Percentiles rank a stretch among this genome's conserved stretches.
Evolutionary conservation across 345 rosid genomes (phyloP).

Genomic region (Streptanthus diversifolius): DNA sequence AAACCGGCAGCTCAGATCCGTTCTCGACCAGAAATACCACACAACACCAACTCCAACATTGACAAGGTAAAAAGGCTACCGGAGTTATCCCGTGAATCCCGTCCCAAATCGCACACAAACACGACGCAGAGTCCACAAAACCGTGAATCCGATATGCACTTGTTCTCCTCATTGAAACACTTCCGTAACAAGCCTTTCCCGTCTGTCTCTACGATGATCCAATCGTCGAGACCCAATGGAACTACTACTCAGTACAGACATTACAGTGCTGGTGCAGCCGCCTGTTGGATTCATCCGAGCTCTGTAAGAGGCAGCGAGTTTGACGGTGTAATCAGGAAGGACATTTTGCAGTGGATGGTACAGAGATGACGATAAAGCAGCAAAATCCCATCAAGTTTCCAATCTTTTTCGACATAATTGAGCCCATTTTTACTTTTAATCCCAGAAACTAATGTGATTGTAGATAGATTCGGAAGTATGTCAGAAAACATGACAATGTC

Average conservation of each 20-base stretch:
- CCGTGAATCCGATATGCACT: conserved; percentile 49
- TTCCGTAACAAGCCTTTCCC: conserved; percentile 55
- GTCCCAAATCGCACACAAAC: conserved; percentile 40
- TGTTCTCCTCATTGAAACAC: conserved; percentile 48
- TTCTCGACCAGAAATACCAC: conserved; percentile 28
- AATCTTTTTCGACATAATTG: neutral
- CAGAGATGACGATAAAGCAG: conserved; percentile 14
- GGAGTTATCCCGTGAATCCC: conserved; percentile 39
- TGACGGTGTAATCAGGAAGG: conserved; percentile 57
- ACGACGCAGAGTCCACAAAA: conserved; percentile 35
- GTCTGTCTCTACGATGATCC: conserved; percentile 58
- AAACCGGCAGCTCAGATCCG: conserved; percentile 94
- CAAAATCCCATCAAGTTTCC: neutral
- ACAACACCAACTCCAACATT: conserved; percentile 25
- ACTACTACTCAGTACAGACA: conserved; percentile 59
- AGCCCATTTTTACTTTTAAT: neutral
- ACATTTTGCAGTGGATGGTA: conserved; percentile 67
- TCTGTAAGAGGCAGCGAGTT: conserved; percentile 30
- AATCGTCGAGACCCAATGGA: conserved; percentile 50
- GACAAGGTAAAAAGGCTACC: conserved; percentile 42
- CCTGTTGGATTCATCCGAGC: conserved; percentile 26
- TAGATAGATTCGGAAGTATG: neutral
- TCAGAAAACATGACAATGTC: neutral
- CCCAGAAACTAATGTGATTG: neutral
- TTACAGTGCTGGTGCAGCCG: conserved; percentile 26